These are phyloP conservation scores for Quillaja saponaria DNA, from an alignment of 306 rosid genomes.

Conservation along the genomic window DNA sequence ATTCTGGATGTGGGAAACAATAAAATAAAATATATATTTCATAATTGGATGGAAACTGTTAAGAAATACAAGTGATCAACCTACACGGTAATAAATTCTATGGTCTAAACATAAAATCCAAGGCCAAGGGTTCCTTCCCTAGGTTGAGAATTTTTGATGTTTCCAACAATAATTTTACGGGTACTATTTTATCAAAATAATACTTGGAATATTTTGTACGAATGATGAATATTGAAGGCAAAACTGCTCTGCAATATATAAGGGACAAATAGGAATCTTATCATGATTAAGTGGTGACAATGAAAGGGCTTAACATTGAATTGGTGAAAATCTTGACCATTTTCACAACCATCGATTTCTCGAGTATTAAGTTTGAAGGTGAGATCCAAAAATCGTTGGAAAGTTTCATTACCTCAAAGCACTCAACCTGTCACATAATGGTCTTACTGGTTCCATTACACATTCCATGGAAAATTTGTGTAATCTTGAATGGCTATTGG, in stretches of 20 bases:
- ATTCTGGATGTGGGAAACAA: conserved; percentile 31
- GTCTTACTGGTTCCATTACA: conserved; percentile 25
- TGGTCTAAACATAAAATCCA: conserved; percentile 13
- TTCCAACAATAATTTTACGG: too few relatives aligned
- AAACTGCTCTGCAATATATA: background rate
- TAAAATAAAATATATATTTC: conserved; percentile 19
- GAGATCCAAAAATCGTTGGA: conserved; percentile 30
- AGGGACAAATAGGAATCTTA: background rate
- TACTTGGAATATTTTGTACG: conserved; percentile 10
- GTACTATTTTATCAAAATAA: conserved; percentile 8
- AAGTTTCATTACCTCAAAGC: conserved; percentile 5
- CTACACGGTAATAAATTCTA: conserved; percentile 22
- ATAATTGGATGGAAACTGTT: conserved; percentile 21
- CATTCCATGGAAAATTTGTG: conserved; percentile 12
- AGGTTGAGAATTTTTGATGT: conserved; percentile 19
- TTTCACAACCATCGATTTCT: conserved; percentile 5
- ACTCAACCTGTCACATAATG: conserved; percentile 24
- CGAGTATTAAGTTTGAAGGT: conserved; percentile 21
- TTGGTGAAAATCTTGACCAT: background rate
- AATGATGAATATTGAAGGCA: conserved; percentile 16
- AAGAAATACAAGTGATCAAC: conserved; percentile 14
- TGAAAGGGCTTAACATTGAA: background rate
- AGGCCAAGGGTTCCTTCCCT: background rate
- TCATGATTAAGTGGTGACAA: background rate
- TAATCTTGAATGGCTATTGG: conserved; percentile 25